These are phyloP conservation scores for Gossypium schwendimanii DNA, from an alignment of 441 rosid species.

Conservation along the genomic window DNA sequence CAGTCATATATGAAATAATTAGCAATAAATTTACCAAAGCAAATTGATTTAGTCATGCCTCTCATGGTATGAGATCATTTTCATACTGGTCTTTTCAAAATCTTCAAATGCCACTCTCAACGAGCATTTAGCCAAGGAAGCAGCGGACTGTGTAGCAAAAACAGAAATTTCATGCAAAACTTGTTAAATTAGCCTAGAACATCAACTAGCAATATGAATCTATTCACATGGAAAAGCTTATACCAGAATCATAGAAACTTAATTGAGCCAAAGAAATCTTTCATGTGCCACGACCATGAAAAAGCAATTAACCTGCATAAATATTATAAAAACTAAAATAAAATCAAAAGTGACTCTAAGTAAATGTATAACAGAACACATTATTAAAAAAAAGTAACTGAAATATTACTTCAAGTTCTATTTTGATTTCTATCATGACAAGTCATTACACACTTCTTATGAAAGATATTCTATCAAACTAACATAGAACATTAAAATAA, in stretches of 20 bases:
- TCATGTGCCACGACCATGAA: neutral
- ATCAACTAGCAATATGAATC: neutral
- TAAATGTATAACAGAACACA: too few species aligned
- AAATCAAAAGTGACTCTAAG: too few species aligned
- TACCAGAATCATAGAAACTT: neutral
- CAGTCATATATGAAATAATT: neutral
- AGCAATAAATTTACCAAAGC: neutral
- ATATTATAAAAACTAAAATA: neutral
- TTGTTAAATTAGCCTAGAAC: neutral
- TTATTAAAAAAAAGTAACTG: too few species aligned
- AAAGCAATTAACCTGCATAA: neutral
- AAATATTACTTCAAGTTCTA: too few species aligned
- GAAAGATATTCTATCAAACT: neutral
- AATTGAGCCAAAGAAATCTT: neutral
- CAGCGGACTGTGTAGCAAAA: neutral
- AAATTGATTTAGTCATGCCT: conserved; percentile 39
- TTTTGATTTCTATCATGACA: too few species aligned
- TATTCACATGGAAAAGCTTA: neutral
- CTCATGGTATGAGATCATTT: conserved; percentile 48
- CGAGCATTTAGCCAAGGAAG: conserved; percentile 13
- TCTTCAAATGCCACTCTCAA: too few species aligned
- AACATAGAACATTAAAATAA: neutral
- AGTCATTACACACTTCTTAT: too few species aligned
- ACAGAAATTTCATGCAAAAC: neutral
- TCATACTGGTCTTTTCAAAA: conserved; percentile 37